Evolutionary conservation across 805 yeast genomes (phyloP).

Genomic region (Teunomyces aglyptinius): DNA sequence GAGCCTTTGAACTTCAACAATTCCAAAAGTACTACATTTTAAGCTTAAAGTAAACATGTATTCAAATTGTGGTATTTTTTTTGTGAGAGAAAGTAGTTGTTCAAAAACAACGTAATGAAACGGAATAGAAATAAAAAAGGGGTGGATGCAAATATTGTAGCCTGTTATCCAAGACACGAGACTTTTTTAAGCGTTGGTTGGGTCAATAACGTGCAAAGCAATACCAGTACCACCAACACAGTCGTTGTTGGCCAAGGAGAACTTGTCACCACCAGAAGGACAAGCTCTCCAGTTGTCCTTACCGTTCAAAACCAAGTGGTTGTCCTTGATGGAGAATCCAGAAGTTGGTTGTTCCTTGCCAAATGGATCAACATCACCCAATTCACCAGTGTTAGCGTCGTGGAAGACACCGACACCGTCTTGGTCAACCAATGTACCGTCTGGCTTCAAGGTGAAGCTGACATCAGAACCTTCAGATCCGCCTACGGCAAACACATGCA

Average conservation of each 20-base stretch:
- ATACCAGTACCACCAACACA: conserved; percentile 30
- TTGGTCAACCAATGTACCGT: conserved; percentile 30
- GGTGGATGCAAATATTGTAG: not conserved
- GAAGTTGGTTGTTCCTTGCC: conserved; percentile 32
- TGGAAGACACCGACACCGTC: conserved; percentile 28
- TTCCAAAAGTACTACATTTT: not conserved
- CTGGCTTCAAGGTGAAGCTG: conserved; percentile 21
- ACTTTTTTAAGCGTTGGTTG: conserved; percentile 3
- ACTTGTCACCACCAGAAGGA: conserved; percentile 26
- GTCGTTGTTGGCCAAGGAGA: conserved; percentile 23
- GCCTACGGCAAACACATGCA: conserved; percentile 34
- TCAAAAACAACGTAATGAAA: not conserved
- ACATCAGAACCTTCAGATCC: conserved; percentile 28
- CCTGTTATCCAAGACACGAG: not conserved
- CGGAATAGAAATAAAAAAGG: not conserved
- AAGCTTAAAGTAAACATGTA: not conserved
- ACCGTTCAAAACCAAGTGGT: conserved; percentile 35
- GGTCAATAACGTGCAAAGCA: conserved; percentile 19
- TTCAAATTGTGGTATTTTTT: not conserved
- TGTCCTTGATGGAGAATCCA: conserved; percentile 39
- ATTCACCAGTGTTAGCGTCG: conserved; percentile 30
- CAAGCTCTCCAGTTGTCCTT: conserved; percentile 38
- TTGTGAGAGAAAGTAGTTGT: not conserved
- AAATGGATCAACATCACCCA: conserved; percentile 33
- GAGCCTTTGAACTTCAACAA: too few relatives aligned